These are phyloP conservation scores for Kodamaea laetipori DNA, from an alignment of 805 yeast genomes.

Conservation along the genomic window DNA sequence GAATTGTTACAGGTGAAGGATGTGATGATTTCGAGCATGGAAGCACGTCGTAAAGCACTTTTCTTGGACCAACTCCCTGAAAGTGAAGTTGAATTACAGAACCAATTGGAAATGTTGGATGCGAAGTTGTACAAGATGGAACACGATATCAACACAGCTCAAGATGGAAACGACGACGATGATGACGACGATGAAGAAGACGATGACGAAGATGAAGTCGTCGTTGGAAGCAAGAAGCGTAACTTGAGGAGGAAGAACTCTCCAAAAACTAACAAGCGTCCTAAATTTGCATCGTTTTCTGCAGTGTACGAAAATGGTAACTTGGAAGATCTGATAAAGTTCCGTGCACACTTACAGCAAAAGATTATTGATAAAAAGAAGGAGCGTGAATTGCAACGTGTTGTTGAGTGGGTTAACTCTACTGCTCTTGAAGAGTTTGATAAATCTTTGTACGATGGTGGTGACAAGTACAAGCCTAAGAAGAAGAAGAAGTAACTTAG, in stretches of 20 bases:
- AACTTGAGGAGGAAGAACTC: conserved; percentile 8
- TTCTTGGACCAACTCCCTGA: conserved; percentile 44
- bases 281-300: conserved; percentile 30
- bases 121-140: conserved; percentile 12
- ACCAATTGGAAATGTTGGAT: conserved; percentile 28
- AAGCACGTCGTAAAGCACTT: conserved; percentile 58
- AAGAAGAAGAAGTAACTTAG: conserved; percentile 5
- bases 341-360: conserved; percentile 29
- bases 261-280: conserved; percentile 33
- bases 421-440: conserved; percentile 55
- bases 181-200: conserved; percentile 19
- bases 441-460: conserved; percentile 59
- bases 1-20: conserved; percentile 59
- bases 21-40: conserved; percentile 55
- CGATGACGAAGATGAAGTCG: conserved; percentile 14
- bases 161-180: conserved; percentile 19
- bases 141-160: conserved; percentile 10
- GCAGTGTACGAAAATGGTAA: conserved; percentile 34
- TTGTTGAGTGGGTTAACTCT: conserved; percentile 64
- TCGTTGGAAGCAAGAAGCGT: conserved; percentile 4
- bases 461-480: conserved; percentile 35
- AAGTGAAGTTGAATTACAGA: conserved; percentile 42
- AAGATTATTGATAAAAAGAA: conserved; percentile 34
- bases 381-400: conserved; percentile 47
- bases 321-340: conserved; percentile 25